Conservation (phyloP, 352 stramenopile species). For the Globisporangium camurandrum region DNA sequence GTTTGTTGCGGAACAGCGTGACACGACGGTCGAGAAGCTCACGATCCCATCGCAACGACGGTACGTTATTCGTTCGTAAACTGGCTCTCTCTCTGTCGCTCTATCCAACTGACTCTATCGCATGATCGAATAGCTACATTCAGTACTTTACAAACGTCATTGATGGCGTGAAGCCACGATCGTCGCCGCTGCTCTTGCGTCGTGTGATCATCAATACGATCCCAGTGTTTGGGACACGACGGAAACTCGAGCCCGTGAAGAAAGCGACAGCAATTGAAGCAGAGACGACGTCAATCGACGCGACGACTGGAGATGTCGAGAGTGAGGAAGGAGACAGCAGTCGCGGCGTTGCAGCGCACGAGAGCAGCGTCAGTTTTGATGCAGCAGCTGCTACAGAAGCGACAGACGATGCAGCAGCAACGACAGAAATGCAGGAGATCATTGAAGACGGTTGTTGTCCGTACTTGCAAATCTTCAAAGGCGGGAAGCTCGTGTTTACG, state of each 20-base stretch:
- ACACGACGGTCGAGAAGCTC: slow-evolving; percentile 86
- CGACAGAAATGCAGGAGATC: slow-evolving; percentile 51
- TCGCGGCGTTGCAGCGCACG: not conserved
- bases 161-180: slow-evolving; percentile 91
- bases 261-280: slow-evolving; percentile 18
- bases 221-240: slow-evolving; percentile 75
- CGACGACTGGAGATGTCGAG: too few species aligned
- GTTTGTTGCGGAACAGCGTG: slow-evolving; percentile 88
- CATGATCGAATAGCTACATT: slow-evolving; percentile 77
- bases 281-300: slow-evolving; percentile 16
- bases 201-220: slow-evolving; percentile 96
- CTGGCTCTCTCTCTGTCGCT: too few species aligned
- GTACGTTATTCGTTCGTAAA: too few species aligned
- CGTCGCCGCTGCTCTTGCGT: slow-evolving; percentile 91
- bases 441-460: slow-evolving; percentile 91
- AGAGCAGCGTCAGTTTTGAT: slow-evolving; percentile 1
- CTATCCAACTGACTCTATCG: slow-evolving; percentile 4
- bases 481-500: slow-evolving; percentile 93
- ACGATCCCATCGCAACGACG: slow-evolving; percentile 96
- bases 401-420: not conserved
- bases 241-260: slow-evolving; percentile 48
- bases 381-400: slow-evolving; percentile 13
- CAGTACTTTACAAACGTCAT: slow-evolving; percentile 98
- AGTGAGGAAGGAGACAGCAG: slow-evolving; percentile 5
- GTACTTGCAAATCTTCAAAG: slow-evolving; percentile 98